Base-by-base conservation (phyloP, 345 rosid species). In the Bruguiera parviflora region DNA sequence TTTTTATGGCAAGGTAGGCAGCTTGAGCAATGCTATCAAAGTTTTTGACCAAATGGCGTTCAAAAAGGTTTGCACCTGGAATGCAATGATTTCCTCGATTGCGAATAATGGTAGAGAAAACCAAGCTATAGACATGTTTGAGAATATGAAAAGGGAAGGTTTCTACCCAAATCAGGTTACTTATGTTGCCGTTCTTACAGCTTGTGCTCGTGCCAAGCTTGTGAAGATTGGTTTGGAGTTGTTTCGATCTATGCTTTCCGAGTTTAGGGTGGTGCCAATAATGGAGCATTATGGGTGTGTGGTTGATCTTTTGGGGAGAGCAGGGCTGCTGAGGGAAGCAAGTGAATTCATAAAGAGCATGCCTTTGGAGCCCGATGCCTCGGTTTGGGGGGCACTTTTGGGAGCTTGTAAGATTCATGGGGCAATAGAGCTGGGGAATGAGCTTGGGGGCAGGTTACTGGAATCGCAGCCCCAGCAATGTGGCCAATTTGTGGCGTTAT, bases 301-400 rank as follows among this genome's bases (percentile, higher is more conserved):
- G 67, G 90, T 91, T 80, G 92, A 89, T 86, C 87, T 91, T 57
- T 63, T 91, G 29, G 97, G 89, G 43, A 87, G 86, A 78, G 92
- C 89, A 10, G 93, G 97, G 35, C 61, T 84, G 28, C 49, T 91
- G 70, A 73, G 52, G 65, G 92, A 86, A 58, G 92, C 93, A 2
- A 66, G 35, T 11, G 85, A 86, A 43, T 68, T 87, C n/a, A 37
- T 82, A 2, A 79, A 53, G 52, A 84, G 73, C 15, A 76, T 91
- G 86, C 90, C 90, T 24, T 84, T 83, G 5, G 70, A 83, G 80
- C 86, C 93, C 0, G 93, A 92, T 78, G 83, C 82, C 58, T 84
- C 88, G 1, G 85, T 89, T 43, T 69, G 85, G 43, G 93, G 96
- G 11, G 90, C 92, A 63, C 83, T 92, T 71, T 63, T 89, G 53